phyloP scores from a whole-genome alignment of 1,139 yeast species.

The Yamadazyma atmosphaerica region DNA sequence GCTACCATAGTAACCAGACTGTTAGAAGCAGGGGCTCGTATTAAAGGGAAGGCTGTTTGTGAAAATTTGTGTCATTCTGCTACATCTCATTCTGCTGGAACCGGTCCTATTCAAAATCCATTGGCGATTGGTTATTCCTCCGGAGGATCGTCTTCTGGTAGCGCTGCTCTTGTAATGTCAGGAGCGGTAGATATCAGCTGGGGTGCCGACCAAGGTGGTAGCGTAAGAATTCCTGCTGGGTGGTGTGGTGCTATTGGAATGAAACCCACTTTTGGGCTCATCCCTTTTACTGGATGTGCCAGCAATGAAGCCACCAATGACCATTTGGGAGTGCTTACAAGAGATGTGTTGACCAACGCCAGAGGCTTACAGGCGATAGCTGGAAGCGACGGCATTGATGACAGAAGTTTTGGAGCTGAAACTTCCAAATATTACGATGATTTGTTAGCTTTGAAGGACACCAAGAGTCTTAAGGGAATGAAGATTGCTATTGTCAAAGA shows the following conservation, averaged over 20 bases:
- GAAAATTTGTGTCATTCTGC: slow-evolving; percentile 37
- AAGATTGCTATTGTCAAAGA: slow-evolving; percentile 34
- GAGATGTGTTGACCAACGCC: slow-evolving; percentile 31
- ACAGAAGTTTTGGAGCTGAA: slow-evolving; percentile 19
- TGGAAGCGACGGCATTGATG: slow-evolving; percentile 34
- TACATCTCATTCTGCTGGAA: slow-evolving; percentile 31
- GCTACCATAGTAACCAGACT: slow-evolving; percentile 34
- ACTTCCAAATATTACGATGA: slow-evolving; percentile 37
- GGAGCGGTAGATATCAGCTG: slow-evolving; percentile 14
- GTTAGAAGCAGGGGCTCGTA: slow-evolving; percentile 30
- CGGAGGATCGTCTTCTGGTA: slow-evolving; percentile 17
- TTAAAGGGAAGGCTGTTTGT: slow-evolving; percentile 36
- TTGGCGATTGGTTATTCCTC: slow-evolving; percentile 16
- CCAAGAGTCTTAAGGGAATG: slow-evolving; percentile 49
- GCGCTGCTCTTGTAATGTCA: slow-evolving; percentile 15
- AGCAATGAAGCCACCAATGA: slow-evolving; percentile 17
- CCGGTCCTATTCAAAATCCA: slow-evolving; percentile 21
- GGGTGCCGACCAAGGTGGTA: slow-evolving; percentile 20
- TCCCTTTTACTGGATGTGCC: slow-evolving; percentile 18
- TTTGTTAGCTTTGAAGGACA: slow-evolving; percentile 24
- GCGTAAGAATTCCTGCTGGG: slow-evolving; percentile 16
- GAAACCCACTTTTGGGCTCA: slow-evolving; percentile 17
- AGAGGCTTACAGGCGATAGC: slow-evolving; percentile 29
- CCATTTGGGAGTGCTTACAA: slow-evolving; percentile 17
- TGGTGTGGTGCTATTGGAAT: slow-evolving; percentile 17